A percentile compares a stretch with the other conserved stretches of the same genome.
Evolutionary conservation across 768 basidiomycete genomes (phyloP).

Genomic region (Naganishia vishniacii): DNA sequence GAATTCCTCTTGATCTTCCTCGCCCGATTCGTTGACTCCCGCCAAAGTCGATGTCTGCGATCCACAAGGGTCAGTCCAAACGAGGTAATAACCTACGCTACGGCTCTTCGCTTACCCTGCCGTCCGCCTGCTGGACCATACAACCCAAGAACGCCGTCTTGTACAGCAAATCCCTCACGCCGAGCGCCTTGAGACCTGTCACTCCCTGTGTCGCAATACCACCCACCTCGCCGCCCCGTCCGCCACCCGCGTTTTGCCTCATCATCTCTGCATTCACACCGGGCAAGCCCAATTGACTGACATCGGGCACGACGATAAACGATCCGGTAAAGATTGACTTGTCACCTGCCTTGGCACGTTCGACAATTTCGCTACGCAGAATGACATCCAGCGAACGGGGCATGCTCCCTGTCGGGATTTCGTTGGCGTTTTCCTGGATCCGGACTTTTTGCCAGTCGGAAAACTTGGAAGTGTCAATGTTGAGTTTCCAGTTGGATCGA

Average conservation of each 20-base stretch:
- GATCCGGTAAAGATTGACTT: slow-evolving; percentile 97
- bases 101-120: slow-evolving; percentile 59
- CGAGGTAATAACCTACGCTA: neutral
- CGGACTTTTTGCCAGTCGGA: slow-evolving; percentile 99
- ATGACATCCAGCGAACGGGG: slow-evolving; percentile 91
- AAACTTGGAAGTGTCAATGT: slow-evolving; percentile 92
- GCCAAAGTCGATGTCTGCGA: slow-evolving; percentile 63
- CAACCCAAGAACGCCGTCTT: slow-evolving; percentile 98
- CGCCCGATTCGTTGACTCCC: slow-evolving; percentile 75
- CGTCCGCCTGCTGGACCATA: slow-evolving; percentile 90
- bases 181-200: slow-evolving; percentile 85
- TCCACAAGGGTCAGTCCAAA: neutral
- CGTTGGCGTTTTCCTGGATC: slow-evolving; percentile 97
- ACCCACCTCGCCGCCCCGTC: slow-evolving; percentile 62
- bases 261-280: slow-evolving; percentile 91
- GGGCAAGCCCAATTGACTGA: slow-evolving; percentile 87
- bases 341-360: slow-evolving; percentile 98
- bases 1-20: slow-evolving; percentile 65
- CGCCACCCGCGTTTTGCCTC: slow-evolving; percentile 66
- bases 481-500: slow-evolving; percentile 80
- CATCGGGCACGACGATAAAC: slow-evolving; percentile 97
- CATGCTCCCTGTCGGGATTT: slow-evolving; percentile 98
- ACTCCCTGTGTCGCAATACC: slow-evolving; percentile 62
- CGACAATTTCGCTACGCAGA: slow-evolving; percentile 88
- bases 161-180: slow-evolving; percentile 92